phyloP scores from a whole-genome alignment of 176 grass and related monocot genomes.

The Puccinellia tenuiflora region DNA sequence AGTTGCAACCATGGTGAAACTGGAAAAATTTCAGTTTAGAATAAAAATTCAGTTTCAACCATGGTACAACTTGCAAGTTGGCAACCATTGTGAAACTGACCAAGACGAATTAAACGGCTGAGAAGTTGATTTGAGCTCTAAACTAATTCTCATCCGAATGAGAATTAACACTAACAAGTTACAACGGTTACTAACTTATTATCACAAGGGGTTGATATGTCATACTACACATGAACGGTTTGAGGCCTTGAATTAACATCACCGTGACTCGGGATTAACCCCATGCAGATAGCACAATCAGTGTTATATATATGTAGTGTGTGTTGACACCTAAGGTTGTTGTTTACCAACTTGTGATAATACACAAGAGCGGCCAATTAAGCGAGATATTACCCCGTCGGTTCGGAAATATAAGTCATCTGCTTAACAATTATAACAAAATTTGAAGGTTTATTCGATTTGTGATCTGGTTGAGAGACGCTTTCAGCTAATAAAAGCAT shows the following conservation, averaged over 20 bases:
- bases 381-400: too few species aligned
- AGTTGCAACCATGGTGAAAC: too few species aligned
- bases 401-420: not conserved
- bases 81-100: too few species aligned
- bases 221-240: not conserved
- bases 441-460: not conserved
- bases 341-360: not conserved
- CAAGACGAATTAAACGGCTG: too few species aligned
- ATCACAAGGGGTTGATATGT: not conserved
- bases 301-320: not conserved
- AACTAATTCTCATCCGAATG: too few species aligned
- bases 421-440: not conserved
- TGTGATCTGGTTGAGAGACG: not conserved
- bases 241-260: not conserved
- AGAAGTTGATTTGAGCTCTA: too few species aligned
- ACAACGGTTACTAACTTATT: not conserved
- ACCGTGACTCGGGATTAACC: not conserved
- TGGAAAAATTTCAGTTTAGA: too few species aligned
- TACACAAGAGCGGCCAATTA: not conserved
- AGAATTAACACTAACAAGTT: not conserved
- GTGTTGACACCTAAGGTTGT: not conserved
- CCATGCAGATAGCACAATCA: not conserved
- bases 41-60: too few species aligned
- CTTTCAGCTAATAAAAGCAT: slow-evolving; percentile 18
- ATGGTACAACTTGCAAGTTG: too few species aligned